Evolutionary conservation across 1,284 basidiomycete genomes (phyloP).

Genomic region (Vanrija sp.): DNA sequence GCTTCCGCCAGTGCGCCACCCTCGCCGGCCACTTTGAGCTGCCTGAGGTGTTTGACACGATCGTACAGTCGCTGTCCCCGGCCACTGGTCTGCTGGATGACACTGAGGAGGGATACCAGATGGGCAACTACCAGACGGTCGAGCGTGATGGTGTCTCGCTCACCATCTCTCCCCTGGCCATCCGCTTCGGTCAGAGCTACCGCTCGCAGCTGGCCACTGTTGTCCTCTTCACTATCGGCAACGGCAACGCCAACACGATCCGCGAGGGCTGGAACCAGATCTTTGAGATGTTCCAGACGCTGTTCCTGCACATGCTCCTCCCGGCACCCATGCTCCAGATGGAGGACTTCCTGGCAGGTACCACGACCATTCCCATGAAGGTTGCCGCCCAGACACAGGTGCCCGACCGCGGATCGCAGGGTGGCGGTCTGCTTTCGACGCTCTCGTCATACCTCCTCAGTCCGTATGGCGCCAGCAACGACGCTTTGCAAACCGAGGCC

Average conservation of each 20-base stretch:
- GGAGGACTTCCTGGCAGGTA: constrained; percentile 90
- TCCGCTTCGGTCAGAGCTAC: constrained; percentile 92
- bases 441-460: constrained; percentile 96
- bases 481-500: constrained; percentile 65
- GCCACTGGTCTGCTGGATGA: constrained; percentile 79
- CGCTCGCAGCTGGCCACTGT: constrained; percentile 95
- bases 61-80: constrained; percentile 85
- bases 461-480: constrained; percentile 72
- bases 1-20: constrained; percentile 92
- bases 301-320: constrained; percentile 89
- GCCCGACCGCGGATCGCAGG: constrained; percentile 66
- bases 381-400: constrained; percentile 64
- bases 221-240: constrained; percentile 95
- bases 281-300: constrained; percentile 96
- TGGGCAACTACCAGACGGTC: constrained; percentile 82
- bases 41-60: constrained; percentile 94
- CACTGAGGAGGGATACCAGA: constrained; percentile 59
- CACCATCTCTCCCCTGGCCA: constrained; percentile 86
- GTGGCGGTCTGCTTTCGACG: constrained; percentile 88
- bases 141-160: constrained; percentile 85
- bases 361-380: constrained; percentile 81
- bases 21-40: constrained; percentile 83
- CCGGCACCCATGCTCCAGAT: constrained; percentile 86
- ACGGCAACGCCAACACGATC: constrained; percentile 91
- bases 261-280: constrained; percentile 93